A percentile compares a stretch with the other conserved stretches of the same genome.
Conservation (phyloP, 441 rosid genomes). For the Erodium trifolium region DNA sequence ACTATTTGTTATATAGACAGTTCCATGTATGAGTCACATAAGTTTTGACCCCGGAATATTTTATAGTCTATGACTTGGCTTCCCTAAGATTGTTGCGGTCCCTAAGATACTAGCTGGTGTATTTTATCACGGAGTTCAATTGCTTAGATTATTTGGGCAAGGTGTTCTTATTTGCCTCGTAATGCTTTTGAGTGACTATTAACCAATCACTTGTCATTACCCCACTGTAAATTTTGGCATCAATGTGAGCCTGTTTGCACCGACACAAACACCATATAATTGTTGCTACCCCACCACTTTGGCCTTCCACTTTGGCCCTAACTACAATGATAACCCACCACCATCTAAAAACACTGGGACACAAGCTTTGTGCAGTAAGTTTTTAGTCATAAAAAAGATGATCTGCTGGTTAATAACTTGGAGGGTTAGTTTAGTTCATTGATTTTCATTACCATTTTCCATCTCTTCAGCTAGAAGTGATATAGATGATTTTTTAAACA, state of each 20-base stretch:
- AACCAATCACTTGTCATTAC: background rate
- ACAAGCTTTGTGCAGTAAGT: background rate
- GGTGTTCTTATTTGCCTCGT: background rate
- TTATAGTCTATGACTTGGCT: background rate
- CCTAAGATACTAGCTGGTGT: background rate
- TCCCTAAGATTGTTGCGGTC: background rate
- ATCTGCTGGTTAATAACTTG: background rate
- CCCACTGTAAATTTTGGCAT: background rate
- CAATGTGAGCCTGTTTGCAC: background rate
- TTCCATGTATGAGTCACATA: background rate
- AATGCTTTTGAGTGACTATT: background rate
- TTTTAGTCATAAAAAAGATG: no score
- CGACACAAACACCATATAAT: background rate
- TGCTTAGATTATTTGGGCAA: background rate
- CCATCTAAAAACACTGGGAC: background rate
- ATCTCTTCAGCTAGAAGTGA: background rate
- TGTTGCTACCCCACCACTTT: no score
- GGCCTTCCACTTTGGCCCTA: no score
- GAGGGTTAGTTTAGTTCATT: background rate
- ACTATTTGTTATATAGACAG: no score
- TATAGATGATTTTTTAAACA: background rate
- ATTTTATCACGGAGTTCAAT: background rate
- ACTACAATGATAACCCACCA: no score
- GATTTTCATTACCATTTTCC: background rate
- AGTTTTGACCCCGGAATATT: background rate